These are phyloP conservation scores for Lentinula boryana DNA, from an alignment of 768 basidiomycete genomes.

Conservation along the genomic window DNA sequence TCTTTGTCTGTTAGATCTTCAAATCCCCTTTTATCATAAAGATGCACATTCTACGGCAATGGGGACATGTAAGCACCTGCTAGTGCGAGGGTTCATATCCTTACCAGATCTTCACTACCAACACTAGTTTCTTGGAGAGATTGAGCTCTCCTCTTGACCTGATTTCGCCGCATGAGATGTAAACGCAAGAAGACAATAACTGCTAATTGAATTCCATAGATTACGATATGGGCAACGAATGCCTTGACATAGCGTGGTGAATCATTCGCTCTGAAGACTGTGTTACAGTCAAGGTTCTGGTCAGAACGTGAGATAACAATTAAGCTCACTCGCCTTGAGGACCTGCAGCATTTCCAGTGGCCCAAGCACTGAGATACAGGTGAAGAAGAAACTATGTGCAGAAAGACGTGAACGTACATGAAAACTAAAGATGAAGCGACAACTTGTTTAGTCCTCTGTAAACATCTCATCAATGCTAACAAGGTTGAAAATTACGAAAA, in stretches of 20 bases:
- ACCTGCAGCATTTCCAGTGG: constrained; percentile 43
- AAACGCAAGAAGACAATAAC: constrained; percentile 32
- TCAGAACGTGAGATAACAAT: neutral
- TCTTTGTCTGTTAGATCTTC: constrained; percentile 43
- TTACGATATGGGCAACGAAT: constrained; percentile 38
- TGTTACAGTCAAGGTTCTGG: neutral
- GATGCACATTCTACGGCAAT: constrained; percentile 20
- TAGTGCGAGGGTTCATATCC: constrained; percentile 6
- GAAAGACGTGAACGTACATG: constrained; percentile 20
- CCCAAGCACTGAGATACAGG: constrained; percentile 31
- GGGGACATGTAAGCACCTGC: neutral
- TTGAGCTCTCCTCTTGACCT: constrained; percentile 32
- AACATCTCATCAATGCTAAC: neutral
- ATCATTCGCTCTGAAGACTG: constrained; percentile 40
- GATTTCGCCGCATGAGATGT: constrained; percentile 35
- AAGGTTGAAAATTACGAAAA: neutral
- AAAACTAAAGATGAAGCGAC: constrained; percentile 43
- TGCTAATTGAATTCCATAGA: constrained; percentile 38
- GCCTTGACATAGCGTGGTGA: constrained; percentile 41
- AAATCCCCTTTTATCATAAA: constrained; percentile 36
- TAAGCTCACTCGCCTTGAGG: constrained; percentile 27
- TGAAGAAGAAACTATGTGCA: neutral
- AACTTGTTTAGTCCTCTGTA: constrained; percentile 41
- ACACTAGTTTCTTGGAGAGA: constrained; percentile 20
- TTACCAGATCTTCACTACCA: constrained; percentile 22